Evolutionary conservation across 495 filamentous ascomycete species (phyloP), one percentile per base, ranked within the genome.

Genomic region (Xylaria nigripes): DNA sequence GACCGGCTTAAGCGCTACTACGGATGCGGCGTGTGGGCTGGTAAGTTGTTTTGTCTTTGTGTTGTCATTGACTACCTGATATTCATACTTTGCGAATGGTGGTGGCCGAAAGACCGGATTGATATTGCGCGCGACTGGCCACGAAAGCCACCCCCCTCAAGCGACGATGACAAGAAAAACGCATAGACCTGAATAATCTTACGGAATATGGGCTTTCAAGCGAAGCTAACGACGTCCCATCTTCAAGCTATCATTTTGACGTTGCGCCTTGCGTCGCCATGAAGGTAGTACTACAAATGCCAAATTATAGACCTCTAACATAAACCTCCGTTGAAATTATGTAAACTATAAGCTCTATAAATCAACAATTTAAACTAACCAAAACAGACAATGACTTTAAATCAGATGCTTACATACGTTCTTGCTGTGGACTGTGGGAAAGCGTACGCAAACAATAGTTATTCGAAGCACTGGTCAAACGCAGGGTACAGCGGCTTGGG

Each of bases 11-110:
- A 98, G 69, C 72, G 91, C 23, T 97, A 98, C 63, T 98, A 97
- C 63, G 93, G 93, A n/a, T 98, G 93, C 63, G 93, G 93, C n/a
- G 90, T 97, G 36, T 98, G 93, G 93, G 93, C 93, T 9, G 93
- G 93, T 7, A 98, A 98, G 70, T 70, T 98, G 21, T 98, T 98
- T 64, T 95, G 91, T 61, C 70, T 98, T 2, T 96, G 90, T 55
- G 91, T 92, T 15, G 83, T 96, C 56, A 86, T 98, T 43, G 93
- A 98, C 65, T 96, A 92, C 61, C 65, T 98, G 56, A 74, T 98
- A 45, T 95, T 86, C 57, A 75, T 94, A 25, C 81, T 92, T 49
- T 72, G 96, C 41, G 94, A 97, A 68, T 80, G 94, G 70, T 86
- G 82, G 72, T 91, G 84, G 51, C 94, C 93, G 0, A 76, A 91